These are phyloP conservation scores for Hydrangea macrophylla DNA, from an alignment of 148 eudicot genomes.

Conservation along the genomic window DNA sequence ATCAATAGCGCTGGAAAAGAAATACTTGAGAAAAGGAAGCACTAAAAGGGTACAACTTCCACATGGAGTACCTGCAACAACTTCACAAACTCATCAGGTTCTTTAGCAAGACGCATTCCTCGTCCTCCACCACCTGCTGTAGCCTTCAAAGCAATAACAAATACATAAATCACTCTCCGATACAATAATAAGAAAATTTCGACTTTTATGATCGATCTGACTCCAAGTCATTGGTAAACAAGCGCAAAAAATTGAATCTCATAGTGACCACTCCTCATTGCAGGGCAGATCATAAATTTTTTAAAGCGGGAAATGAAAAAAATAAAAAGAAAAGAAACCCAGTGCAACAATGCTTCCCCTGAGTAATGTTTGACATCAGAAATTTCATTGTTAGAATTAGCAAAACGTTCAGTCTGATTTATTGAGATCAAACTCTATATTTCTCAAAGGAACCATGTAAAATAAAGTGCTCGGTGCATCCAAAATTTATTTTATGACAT, in stretches of 20 bases:
- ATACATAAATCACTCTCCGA: not conserved
- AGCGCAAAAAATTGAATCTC: not conserved
- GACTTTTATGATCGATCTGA: conserved; percentile 7
- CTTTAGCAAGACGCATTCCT: conserved; percentile 99
- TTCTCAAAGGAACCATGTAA: conserved; percentile 1
- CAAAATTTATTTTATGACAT: not conserved
- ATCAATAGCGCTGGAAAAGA: not conserved
- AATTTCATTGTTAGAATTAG: not conserved
- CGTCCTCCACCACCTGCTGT: conserved; percentile 99
- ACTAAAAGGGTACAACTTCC: not conserved
- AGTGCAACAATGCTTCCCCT: not conserved
- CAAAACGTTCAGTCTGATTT: not conserved
- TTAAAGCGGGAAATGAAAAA: not conserved
- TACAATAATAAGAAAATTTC: not conserved
- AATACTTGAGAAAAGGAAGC: not conserved
- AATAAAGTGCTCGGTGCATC: not conserved
- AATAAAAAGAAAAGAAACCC: no score
- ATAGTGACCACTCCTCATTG: not conserved
- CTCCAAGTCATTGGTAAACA: not conserved
- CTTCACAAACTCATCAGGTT: conserved; percentile 91
- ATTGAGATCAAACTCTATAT: not conserved
- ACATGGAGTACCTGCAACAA: conserved; percentile 74
- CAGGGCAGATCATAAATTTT: not conserved
- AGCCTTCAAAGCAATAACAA: conserved; percentile 53
- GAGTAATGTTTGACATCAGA: not conserved